A percentile compares a stretch with the other conserved stretches of the same genome.
Conservation (phyloP, 2,329 filamentous ascomycete genomes). For the Niveomyces coronatus region DNA sequence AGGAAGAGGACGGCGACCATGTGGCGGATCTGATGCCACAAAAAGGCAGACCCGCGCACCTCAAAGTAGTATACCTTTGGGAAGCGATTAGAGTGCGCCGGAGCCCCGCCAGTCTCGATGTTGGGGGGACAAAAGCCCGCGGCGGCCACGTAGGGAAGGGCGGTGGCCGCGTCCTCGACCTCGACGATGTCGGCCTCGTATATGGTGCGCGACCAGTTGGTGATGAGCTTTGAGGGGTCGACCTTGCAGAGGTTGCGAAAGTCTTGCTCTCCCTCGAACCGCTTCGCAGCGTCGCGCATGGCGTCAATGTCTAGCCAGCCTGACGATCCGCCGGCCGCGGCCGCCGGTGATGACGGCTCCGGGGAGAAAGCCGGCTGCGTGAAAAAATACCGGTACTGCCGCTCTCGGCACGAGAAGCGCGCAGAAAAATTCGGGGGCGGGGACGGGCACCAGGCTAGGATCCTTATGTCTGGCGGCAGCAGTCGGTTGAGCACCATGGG, state of each 20-base stretch:
- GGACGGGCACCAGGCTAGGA: slow-evolving; percentile 86
- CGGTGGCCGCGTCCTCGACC: slow-evolving; percentile 43
- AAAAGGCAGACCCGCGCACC: slow-evolving; percentile 80
- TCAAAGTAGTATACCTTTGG: slow-evolving; percentile 79
- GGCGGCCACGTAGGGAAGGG: slow-evolving; percentile 44
- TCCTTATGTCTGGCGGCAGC: slow-evolving; percentile 77
- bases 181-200: slow-evolving; percentile 71
- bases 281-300: slow-evolving; percentile 73
- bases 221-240: slow-evolving; percentile 80
- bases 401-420: slow-evolving; percentile 83
- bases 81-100: too few relatives aligned
- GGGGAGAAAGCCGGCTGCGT: slow-evolving; percentile 83
- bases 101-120: slow-evolving; percentile 8
- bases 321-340: slow-evolving; percentile 28
- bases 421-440: slow-evolving; percentile 76
- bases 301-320: slow-evolving; percentile 81
- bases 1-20: slow-evolving; percentile 91
- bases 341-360: slow-evolving; percentile 25
- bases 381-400: slow-evolving; percentile 95
- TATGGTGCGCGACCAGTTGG: slow-evolving; percentile 70
- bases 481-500: slow-evolving; percentile 74
- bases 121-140: slow-evolving; percentile 24
- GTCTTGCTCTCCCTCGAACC: slow-evolving; percentile 77
- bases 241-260: slow-evolving; percentile 97
- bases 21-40: slow-evolving; percentile 97